Base-by-base conservation (phyloP, 768 basidiomycete genomes). In the Rhizopogon roseolus region DNA sequence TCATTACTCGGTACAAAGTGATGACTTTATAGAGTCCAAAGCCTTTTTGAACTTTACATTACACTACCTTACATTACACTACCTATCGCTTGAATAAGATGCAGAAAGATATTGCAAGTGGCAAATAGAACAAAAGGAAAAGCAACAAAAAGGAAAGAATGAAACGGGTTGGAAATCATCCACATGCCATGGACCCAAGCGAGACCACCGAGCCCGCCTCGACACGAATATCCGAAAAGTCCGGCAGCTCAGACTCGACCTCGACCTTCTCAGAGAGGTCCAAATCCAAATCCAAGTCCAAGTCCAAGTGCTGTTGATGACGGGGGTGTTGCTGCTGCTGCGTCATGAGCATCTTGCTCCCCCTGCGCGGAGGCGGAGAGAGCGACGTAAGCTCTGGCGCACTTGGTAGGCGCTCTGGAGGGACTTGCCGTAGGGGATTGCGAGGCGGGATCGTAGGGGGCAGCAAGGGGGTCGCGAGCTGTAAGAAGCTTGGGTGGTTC, bases 351-450 rank as follows among this genome's bases (percentile, higher is more conserved):
- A 79, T 76, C 55, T 75, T 79, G 22, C 82, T 85, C 38, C 77
- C 75, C 29, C 80, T 76, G 38, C 86, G 80, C 25, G 85, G 86
- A n/a, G 85, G 85, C 5, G 85, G 85, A 6, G 83, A 80, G 29
- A 88, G 68, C 9, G 85, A 73, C 32, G 73, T 73, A 54, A 79
- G 71, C 56, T 74, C 77, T 51, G 57, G 71, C 49, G 58, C 65
- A 46, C 62, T 67, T 49, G 62, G 66, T 43, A 57, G 62, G 40
- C 57, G 66, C 36, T 60, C 60, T 19, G 60, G 66, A 8, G 71
- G 70, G 10, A 59, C 51, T 3, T 65, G 60, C n/a, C 62, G 67
- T 27, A 60, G 62, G 14, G 66, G 62, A 25, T 42, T 59, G 10
- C 56, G 61, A 7, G 57, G 57, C 19, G 57, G 59, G 44, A 58